A percentile compares a stretch with the other conserved stretches of the same genome.
phyloP scores from a whole-genome alignment of 352 stramenopile species.

The Aphanomyces invadans region DNA sequence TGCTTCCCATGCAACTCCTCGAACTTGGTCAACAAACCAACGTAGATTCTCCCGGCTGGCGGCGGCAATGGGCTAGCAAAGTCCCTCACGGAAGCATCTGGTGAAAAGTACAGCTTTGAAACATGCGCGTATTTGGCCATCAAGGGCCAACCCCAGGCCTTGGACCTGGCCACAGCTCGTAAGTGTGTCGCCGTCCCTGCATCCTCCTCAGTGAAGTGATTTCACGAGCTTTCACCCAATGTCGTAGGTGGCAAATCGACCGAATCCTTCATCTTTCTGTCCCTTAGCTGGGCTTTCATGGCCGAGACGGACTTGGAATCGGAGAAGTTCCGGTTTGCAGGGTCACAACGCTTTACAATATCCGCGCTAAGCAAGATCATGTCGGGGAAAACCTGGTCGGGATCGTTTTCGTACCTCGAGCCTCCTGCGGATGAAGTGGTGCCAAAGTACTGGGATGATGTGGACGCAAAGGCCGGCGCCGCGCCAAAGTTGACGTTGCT shows the following conservation, averaged over 20 bases:
- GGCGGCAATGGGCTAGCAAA: conserved; percentile 19
- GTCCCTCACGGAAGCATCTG: neutral
- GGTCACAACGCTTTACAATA: conserved; percentile 55
- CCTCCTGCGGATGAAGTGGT: conserved; percentile 9
- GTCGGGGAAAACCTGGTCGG: conserved; percentile 28
- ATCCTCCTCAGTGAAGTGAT: neutral
- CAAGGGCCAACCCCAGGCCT: neutral
- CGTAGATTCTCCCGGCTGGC: conserved; percentile 12
- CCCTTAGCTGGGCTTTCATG: conserved; percentile 74
- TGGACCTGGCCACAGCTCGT: conserved; percentile 16
- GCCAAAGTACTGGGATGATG: conserved; percentile 24
- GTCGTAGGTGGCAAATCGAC: neutral
- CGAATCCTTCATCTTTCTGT: conserved; percentile 51
- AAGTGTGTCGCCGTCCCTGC: neutral
- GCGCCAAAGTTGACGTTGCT: conserved; percentile 29
- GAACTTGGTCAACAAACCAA: neutral
- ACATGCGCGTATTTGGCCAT: conserved; percentile 16
- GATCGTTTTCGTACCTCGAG: conserved; percentile 46
- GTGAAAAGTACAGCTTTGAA: conserved; percentile 7
- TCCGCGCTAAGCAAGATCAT: conserved; percentile 49
- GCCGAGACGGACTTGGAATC: conserved; percentile 73
- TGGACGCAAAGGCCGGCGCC: neutral
- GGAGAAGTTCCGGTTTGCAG: conserved; percentile 59
- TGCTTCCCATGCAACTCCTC: neutral
- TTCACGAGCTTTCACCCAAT: neutral